These are phyloP conservation scores for Candida frijolesensis DNA, from an alignment of 1,139 yeast species.

Conservation along the genomic window DNA sequence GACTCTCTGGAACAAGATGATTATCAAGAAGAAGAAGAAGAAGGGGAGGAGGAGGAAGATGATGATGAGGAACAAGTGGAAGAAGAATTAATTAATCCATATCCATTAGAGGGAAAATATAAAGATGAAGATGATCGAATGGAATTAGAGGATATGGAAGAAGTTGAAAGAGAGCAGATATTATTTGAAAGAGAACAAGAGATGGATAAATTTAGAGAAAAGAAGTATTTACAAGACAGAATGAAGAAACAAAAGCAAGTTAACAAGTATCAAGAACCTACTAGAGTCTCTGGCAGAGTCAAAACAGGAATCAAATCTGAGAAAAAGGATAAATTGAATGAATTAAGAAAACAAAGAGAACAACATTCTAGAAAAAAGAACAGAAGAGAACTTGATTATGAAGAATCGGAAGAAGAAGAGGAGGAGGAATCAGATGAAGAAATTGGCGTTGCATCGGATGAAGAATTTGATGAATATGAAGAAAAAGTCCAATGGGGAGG, in stretches of 20 bases:
- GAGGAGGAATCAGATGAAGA: constrained; percentile 45
- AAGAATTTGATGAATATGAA: constrained; percentile 44
- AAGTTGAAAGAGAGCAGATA: constrained; percentile 86
- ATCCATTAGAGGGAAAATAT: constrained; percentile 91
- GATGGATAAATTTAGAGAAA: constrained; percentile 83
- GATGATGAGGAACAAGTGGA: constrained; percentile 31
- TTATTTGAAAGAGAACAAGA: constrained; percentile 92
- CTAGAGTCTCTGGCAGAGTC: constrained; percentile 24
- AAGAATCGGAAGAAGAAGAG: constrained; percentile 39
- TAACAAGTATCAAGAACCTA: constrained; percentile 23
- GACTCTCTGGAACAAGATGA: constrained; percentile 21
- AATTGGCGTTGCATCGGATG: constrained; percentile 42
- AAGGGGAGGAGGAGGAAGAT: constrained; percentile 27
- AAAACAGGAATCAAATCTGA: constrained; percentile 28
- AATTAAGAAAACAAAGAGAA: constrained; percentile 84
- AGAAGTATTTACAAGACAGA: constrained; percentile 79
- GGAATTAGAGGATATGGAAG: constrained; percentile 73
- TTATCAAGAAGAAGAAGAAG: constrained; percentile 31
- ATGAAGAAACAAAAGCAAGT: constrained; percentile 59
- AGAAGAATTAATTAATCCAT: constrained; percentile 62
- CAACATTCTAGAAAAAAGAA: constrained; percentile 47
- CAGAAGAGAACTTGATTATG: constrained; percentile 31
- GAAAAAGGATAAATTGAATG: constrained; percentile 65
- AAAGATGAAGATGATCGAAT: constrained; percentile 79
- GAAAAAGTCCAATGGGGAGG: constrained; percentile 58